phyloP scores from a whole-genome alignment of 352 stramenopile species.

The Pythium scleroteichum region DNA sequence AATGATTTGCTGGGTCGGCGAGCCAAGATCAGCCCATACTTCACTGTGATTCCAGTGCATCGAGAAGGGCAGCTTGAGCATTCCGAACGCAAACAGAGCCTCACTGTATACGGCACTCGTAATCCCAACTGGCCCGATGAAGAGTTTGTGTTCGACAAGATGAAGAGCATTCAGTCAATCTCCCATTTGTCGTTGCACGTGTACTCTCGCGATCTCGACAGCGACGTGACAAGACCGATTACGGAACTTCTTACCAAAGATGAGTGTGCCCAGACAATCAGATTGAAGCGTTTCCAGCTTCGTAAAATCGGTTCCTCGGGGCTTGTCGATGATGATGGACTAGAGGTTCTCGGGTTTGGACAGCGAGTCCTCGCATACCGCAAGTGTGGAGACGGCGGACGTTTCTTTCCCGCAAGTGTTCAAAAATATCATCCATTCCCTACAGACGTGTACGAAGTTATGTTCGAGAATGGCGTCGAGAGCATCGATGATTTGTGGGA shows the following conservation, averaged over 20 bases:
- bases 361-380: constrained; percentile 72
- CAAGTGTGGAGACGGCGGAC: constrained; percentile 46
- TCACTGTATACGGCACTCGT: constrained; percentile 66
- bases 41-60: constrained; percentile 65
- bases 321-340: constrained; percentile 48
- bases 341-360: constrained; percentile 55
- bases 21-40: constrained; percentile 53
- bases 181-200: constrained; percentile 72
- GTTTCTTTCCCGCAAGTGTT: constrained; percentile 60
- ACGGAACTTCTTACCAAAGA: constrained; percentile 35
- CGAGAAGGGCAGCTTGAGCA: constrained; percentile 41
- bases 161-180: constrained; percentile 46
- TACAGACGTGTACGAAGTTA: constrained; percentile 47
- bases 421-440: constrained; percentile 54
- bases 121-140: constrained; percentile 63
- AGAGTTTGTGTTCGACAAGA: constrained; percentile 65
- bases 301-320: constrained; percentile 55
- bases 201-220: constrained; percentile 55
- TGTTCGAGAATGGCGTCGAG: constrained; percentile 58
- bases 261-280: constrained; percentile 34
- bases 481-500: constrained; percentile 61
- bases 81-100: constrained; percentile 50
- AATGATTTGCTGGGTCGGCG: constrained; percentile 17
- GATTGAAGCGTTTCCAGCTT: constrained; percentile 50
- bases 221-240: constrained; percentile 34